Evolutionary conservation across 257 asterid species (phyloP).

Genomic region (Datura wrightii): DNA sequence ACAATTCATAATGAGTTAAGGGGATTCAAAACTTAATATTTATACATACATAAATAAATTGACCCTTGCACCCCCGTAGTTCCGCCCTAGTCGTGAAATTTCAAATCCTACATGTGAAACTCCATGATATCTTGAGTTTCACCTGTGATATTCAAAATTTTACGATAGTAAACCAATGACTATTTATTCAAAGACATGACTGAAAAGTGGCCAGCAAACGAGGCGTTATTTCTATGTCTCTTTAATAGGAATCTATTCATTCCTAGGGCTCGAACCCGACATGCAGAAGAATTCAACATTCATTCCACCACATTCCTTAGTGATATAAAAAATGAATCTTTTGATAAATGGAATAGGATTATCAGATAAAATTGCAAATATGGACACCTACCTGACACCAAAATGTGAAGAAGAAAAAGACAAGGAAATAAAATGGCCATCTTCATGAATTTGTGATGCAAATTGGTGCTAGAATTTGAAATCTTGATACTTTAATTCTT

Average conservation of each 20-base stretch:
- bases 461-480: background rate
- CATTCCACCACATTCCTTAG: background rate
- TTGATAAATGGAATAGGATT: background rate
- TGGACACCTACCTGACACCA: background rate
- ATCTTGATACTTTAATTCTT: background rate
- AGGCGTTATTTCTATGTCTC: background rate
- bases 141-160: too few species aligned
- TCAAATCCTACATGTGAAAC: background rate
- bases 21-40: too few species aligned
- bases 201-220: background rate
- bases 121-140: too few species aligned
- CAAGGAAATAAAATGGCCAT: background rate
- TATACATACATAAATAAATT: too few species aligned
- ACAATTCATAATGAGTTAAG: too few species aligned
- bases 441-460: background rate
- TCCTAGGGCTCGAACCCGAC: background rate
- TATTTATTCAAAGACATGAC: background rate
- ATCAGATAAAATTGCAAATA: background rate
- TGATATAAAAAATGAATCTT: background rate
- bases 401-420: constrained; percentile 9
- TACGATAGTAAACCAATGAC: too few species aligned
- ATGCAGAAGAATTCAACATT: background rate
- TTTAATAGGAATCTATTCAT: background rate
- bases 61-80: too few species aligned
- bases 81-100: background rate